Conservation (phyloP, 1,284 basidiomycete genomes). For the Cutaneotrichosporon cyanovorans region DNA sequence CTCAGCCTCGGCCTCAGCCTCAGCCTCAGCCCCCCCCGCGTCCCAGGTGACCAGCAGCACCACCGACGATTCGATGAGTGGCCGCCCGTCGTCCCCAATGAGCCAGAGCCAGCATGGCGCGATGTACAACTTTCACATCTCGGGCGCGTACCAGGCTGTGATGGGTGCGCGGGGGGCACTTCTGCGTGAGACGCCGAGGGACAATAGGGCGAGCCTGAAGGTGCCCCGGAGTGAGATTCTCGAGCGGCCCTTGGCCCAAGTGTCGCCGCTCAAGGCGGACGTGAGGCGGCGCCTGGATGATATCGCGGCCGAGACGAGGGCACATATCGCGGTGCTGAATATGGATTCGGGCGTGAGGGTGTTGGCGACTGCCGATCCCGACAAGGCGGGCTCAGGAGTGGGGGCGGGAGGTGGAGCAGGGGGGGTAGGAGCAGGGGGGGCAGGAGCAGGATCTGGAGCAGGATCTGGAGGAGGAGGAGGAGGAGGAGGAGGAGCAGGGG, state of each 20-base stretch:
- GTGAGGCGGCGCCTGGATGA: slow-evolving; percentile 83
- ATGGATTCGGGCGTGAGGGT: slow-evolving; percentile 30
- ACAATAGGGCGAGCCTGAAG: slow-evolving; percentile 79
- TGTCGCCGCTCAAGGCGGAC: slow-evolving; percentile 74
- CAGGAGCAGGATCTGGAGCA: too few relatives aligned
- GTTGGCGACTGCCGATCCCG: slow-evolving; percentile 26
- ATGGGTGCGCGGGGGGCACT: slow-evolving; percentile 83
- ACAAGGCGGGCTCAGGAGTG: too few relatives aligned
- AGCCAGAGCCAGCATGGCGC: slow-evolving; percentile 9
- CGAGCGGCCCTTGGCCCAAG: slow-evolving; percentile 60
- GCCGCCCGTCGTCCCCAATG: background rate
- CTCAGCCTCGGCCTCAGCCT: background rate
- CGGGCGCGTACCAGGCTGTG: slow-evolving; percentile 85
- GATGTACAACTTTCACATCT: slow-evolving; percentile 79
- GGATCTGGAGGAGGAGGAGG: too few relatives aligned
- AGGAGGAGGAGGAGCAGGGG: slow-evolving; percentile 2
- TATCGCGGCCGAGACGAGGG: slow-evolving; percentile 77
- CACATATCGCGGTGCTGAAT: slow-evolving; percentile 70
- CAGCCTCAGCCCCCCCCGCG: too few relatives aligned
- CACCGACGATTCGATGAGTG: background rate
- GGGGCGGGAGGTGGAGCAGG: background rate
- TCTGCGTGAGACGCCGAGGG: slow-evolving; percentile 76
- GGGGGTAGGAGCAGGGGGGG: too few relatives aligned
- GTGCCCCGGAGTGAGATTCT: slow-evolving; percentile 88
- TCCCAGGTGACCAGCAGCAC: background rate